Evolutionary conservation across 768 basidiomycete genomes (phyloP).

Genomic region (Pleurotus tuoliensis): DNA sequence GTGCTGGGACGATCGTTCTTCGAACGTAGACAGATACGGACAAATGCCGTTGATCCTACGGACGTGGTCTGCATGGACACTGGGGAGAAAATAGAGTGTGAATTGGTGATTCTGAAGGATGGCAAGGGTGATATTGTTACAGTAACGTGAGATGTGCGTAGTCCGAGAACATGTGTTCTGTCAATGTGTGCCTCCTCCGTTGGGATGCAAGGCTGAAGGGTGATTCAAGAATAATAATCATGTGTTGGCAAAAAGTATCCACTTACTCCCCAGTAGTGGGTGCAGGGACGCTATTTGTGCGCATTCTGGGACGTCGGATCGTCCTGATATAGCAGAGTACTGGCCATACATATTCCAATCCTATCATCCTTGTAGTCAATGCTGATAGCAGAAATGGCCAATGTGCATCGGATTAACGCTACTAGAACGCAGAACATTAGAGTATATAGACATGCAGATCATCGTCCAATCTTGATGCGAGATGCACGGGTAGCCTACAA

Average conservation of each 20-base stretch:
- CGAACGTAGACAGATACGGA: conserved; percentile 78
- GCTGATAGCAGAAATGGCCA: background rate
- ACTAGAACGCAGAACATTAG: background rate
- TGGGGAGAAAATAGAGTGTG: conserved; percentile 88
- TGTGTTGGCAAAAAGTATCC: no score
- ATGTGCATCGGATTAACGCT: background rate
- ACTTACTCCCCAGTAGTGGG: no score
- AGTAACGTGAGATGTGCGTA: conserved; percentile 53
- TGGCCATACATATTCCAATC: no score
- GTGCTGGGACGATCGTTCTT: conserved; percentile 87
- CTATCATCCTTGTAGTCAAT: no score
- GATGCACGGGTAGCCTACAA: conserved; percentile 42
- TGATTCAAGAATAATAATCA: no score
- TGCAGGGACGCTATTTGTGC: no score
- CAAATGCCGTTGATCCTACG: conserved; percentile 80
- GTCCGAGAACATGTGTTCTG: no score
- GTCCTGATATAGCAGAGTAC: no score
- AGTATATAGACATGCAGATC: conserved; percentile 11
- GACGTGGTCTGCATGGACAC: conserved; percentile 90
- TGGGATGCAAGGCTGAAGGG: no score
- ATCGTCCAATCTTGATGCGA: conserved; percentile 31
- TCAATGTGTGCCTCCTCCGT: no score
- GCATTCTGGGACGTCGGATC: no score
- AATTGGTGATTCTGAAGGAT: conserved; percentile 88
- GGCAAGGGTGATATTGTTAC: conserved; percentile 88